phyloP scores from a whole-genome alignment of 2,329 filamentous ascomycete genomes.

The Exophiala sp. region DNA sequence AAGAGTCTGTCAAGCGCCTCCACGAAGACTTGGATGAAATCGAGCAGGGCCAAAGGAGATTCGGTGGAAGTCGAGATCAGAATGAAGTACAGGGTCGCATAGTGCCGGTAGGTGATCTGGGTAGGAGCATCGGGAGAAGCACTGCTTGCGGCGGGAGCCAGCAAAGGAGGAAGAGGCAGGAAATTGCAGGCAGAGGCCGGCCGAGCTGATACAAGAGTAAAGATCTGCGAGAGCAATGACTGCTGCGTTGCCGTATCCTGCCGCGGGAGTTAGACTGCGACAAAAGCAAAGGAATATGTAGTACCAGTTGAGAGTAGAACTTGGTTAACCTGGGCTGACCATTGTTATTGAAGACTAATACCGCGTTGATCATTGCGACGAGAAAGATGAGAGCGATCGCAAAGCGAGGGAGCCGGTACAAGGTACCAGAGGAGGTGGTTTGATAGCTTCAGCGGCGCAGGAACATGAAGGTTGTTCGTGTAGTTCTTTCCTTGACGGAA shows the following conservation, averaged over 20 bases:
- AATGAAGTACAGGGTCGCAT: constrained; percentile 97
- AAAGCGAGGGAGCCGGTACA: not conserved
- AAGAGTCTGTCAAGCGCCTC: constrained; percentile 91
- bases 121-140: constrained; percentile 68
- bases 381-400: not conserved
- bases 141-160: constrained; percentile 48
- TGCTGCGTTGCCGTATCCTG: constrained; percentile 97
- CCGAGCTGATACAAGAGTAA: constrained; percentile 86
- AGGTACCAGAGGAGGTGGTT: too few relatives aligned
- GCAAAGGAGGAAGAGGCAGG: constrained; percentile 67
- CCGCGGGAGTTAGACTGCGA: not conserved
- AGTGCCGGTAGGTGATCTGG: constrained; percentile 95
- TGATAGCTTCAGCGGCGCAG: too few relatives aligned
- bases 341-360: constrained; percentile 97
- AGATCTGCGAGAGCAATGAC: constrained; percentile 93
- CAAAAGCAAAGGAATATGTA: constrained; percentile 21
- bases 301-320: constrained; percentile 94
- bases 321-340: constrained; percentile 95
- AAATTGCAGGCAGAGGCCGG: constrained; percentile 95
- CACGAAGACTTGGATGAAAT: constrained; percentile 96
- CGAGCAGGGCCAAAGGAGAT: constrained; percentile 87
- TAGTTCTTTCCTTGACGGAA: too few relatives aligned
- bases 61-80: constrained; percentile 95
- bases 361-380: constrained; percentile 83
- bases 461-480: too few relatives aligned